phyloP scores from a whole-genome alignment of 768 basidiomycete genomes.

The Kwoniella dendrophila region DNA sequence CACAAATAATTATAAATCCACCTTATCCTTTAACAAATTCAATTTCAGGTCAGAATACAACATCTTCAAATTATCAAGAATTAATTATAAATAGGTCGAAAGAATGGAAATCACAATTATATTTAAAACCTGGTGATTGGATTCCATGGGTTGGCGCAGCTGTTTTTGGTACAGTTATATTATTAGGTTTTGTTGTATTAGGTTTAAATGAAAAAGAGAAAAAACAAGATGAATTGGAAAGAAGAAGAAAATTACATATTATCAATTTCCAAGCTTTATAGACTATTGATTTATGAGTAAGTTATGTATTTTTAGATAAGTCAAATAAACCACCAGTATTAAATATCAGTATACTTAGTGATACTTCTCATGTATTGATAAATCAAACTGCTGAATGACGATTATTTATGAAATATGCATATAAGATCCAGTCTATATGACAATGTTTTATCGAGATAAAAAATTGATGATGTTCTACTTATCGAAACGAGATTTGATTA shows the following conservation, averaged over 20 bases:
- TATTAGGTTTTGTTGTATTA: slow-evolving; percentile 80
- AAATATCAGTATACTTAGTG: neutral
- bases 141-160: slow-evolving; percentile 95
- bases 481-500: no score
- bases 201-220: slow-evolving; percentile 90
- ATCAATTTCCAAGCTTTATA: slow-evolving; percentile 96
- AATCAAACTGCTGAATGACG: no score
- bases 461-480: no score
- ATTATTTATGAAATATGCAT: no score
- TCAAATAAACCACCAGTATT: neutral
- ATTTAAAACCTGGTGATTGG: slow-evolving; percentile 92
- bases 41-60: slow-evolving; percentile 1
- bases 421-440: no score
- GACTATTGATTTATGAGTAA: neutral
- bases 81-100: slow-evolving; percentile 34
- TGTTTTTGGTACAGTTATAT: slow-evolving; percentile 69
- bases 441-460: no score
- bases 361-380: no score
- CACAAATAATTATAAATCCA: slow-evolving; percentile 91
- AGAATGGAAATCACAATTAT: slow-evolving; percentile 84
- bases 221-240: slow-evolving; percentile 92
- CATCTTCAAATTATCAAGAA: neutral
- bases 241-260: slow-evolving; percentile 83
- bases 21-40: slow-evolving; percentile 42
- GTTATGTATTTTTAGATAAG: neutral